Conservation (phyloP, 2,329 filamentous ascomycete genomes). For the Penicillium sp. region DNA sequence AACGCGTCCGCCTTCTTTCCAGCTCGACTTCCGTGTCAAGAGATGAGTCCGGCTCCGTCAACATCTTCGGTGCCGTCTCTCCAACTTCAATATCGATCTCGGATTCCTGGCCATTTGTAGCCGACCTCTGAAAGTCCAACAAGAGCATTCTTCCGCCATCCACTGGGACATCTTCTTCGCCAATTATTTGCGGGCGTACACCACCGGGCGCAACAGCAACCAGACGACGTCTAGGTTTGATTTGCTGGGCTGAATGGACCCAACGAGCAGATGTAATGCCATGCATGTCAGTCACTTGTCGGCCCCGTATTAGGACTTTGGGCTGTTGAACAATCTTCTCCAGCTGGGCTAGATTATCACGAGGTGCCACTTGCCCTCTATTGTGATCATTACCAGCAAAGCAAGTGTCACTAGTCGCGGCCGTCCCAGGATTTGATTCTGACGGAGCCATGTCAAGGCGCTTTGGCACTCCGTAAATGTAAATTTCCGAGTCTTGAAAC, state of each 20-base stretch:
- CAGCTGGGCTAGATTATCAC: slow-evolving; percentile 29
- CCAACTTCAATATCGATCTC: slow-evolving; percentile 73
- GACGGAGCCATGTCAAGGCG: slow-evolving; percentile 59
- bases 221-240: slow-evolving; percentile 46
- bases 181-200: slow-evolving; percentile 57
- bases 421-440: slow-evolving; percentile 27
- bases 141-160: slow-evolving; percentile 72
- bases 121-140: slow-evolving; percentile 68
- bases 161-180: slow-evolving; percentile 72
- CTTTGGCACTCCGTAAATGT: slow-evolving; percentile 75
- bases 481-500: slow-evolving; percentile 69
- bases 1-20: slow-evolving; percentile 69
- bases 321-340: slow-evolving; percentile 45
- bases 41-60: slow-evolving; percentile 71
- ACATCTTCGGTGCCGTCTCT: slow-evolving; percentile 63
- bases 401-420: slow-evolving; percentile 8
- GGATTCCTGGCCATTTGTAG: slow-evolving; percentile 53
- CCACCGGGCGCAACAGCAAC: slow-evolving; percentile 72
- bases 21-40: slow-evolving; percentile 76
- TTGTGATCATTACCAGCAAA: slow-evolving; percentile 19
- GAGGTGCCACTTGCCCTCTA: slow-evolving; percentile 13
- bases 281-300: slow-evolving; percentile 61
- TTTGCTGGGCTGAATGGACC: slow-evolving; percentile 58
- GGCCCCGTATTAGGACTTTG: slow-evolving; percentile 68
- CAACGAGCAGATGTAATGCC: slow-evolving; percentile 69